Evolutionary conservation across 78 protist species (phyloP).

Genomic region (Dictyostelium citrinum): DNA sequence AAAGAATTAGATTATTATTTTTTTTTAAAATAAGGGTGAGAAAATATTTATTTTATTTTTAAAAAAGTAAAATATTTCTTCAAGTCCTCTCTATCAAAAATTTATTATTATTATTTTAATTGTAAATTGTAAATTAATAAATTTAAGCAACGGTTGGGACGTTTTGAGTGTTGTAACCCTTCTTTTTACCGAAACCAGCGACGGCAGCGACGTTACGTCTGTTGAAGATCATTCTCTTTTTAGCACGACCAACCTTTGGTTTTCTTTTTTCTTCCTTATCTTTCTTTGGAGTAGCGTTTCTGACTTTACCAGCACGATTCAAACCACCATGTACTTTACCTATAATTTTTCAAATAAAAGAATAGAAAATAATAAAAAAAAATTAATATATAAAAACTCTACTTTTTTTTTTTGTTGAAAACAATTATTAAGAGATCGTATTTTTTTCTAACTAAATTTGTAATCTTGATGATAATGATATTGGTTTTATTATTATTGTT

Average conservation of each 20-base stretch:
- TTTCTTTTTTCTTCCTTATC: slow-evolving; percentile 86
- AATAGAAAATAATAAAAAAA: background rate
- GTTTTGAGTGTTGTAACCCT: slow-evolving; percentile 85
- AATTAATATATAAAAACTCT: background rate
- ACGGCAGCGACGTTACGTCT: slow-evolving; percentile 90
- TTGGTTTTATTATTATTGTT: too few relatives aligned
- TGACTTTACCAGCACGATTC: slow-evolving; percentile 97
- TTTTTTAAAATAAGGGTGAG: background rate
- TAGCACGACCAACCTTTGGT: slow-evolving; percentile 91
- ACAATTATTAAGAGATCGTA: too few relatives aligned
- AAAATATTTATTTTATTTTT: background rate
- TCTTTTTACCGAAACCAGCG: slow-evolving; percentile 86
- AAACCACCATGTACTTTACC: slow-evolving; percentile 96
- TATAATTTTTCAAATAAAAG: background rate
- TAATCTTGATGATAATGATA: too few relatives aligned
- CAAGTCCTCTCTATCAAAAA: background rate
- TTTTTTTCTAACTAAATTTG: too few relatives aligned
- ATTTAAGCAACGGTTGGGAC: slow-evolving; percentile 71
- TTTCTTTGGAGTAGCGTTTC: slow-evolving; percentile 94
- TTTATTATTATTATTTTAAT: background rate
- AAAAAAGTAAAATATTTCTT: background rate
- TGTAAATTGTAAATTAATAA: background rate
- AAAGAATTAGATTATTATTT: background rate
- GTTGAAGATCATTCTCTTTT: slow-evolving; percentile 93
- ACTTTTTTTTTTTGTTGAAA: too few relatives aligned